Base-by-base conservation (phyloP, 208 protist genomes). In the Trypanosoma brucei region DNA sequence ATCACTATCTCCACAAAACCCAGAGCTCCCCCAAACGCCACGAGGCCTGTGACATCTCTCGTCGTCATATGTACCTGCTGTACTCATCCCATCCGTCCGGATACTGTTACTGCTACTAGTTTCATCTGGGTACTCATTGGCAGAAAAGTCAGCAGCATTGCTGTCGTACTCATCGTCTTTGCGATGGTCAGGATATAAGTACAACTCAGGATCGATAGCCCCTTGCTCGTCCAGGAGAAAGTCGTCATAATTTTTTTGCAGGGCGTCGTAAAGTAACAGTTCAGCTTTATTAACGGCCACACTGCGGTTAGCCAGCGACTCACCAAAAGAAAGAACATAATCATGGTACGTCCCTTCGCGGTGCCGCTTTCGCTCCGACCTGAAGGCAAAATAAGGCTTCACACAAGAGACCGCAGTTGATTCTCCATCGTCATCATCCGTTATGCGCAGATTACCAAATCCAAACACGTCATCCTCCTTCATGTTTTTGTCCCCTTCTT, bases 131-230 rank as follows among this genome's bases (percentile, higher is more conserved):
- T 95, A 95, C 59, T 95, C 89, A 65, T 95, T 95, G 22, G 71
- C 79, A 8, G 79, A 86, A 58, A 83, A 86, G 60, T 95, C 89
- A 62, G 91, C 89, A 1, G 89, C 89, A 52, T 95, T 95, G 69
- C 89, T 95, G 70, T 95, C 89, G 65, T 93, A 93, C 61, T 95
- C 89, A 58, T 95, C 89, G 54, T 91, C 89, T 42, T 87, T 87
- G 55, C 88, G 78, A 69, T 95, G 88, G 59, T 95, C 88, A 2
- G 77, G 76, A 72, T 92, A 95, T 40, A 81, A 59, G 73, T 95
- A 95, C 55, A 91, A 71, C 48, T 87, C 84, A 33, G 72, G 73
- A 37, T 70, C 70, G 31, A 59, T 67, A 37, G 60, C 55, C 2
- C 22, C 35, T 4, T 62, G 33, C 5, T 73, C 60, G 14, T 73